Percentiles rank a stretch among this genome's conserved stretches.
Evolutionary conservation across 2,329 filamentous ascomycete genomes (phyloP).

Genomic region (Penicillium palitans): DNA sequence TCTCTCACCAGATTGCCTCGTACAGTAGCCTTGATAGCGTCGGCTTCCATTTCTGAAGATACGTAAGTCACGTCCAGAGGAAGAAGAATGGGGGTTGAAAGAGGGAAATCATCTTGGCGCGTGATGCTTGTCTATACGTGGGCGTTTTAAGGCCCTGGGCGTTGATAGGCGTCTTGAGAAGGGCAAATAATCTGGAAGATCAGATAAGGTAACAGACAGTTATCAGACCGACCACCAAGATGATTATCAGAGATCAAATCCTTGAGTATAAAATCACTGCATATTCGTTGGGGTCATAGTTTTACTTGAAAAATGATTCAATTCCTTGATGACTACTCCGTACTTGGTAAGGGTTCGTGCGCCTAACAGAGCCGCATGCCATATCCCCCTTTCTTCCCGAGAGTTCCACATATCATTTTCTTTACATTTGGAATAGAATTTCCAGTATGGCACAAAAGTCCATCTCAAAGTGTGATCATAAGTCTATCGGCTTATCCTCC

Average conservation of each 20-base stretch:
- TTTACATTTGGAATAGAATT: background rate
- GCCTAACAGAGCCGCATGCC: background rate
- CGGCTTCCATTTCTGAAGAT: too few relatives aligned
- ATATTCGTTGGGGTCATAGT: background rate
- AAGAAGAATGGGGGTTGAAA: too few relatives aligned
- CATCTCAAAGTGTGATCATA: conserved; percentile 11
- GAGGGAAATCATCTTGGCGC: too few relatives aligned
- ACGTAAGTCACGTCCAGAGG: too few relatives aligned
- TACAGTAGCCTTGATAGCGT: too few relatives aligned
- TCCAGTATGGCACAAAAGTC: background rate
- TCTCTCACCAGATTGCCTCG: too few relatives aligned
- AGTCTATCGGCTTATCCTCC: conserved; percentile 5
- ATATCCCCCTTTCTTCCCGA: background rate
- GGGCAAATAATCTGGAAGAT: background rate
- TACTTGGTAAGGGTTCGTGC: background rate
- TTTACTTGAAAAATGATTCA: background rate
- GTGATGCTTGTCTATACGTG: too few relatives aligned
- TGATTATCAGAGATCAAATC: background rate
- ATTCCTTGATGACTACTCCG: background rate
- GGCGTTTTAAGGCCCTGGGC: too few relatives aligned
- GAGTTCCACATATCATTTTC: background rate
- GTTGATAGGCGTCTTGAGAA: background rate
- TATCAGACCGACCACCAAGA: too few relatives aligned
- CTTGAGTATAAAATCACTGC: background rate
- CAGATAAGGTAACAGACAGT: too few relatives aligned